These are phyloP conservation scores for Vicia villosa DNA, from an alignment of 306 rosid genomes.

Conservation along the genomic window DNA sequence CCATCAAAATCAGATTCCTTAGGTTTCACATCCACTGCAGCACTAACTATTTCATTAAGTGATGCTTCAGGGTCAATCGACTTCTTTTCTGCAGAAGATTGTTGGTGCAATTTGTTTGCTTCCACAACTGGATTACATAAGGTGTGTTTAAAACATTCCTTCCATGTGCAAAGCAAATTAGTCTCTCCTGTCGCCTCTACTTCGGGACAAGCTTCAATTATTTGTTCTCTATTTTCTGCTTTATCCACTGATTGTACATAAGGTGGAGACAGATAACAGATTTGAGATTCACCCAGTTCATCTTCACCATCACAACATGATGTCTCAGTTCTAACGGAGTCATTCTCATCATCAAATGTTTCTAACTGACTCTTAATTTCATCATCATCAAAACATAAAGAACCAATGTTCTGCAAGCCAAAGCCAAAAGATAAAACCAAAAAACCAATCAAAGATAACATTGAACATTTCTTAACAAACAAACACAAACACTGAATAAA, in stretches of 20 bases:
- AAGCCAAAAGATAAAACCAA: neutral
- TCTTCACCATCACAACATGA: slow-evolving; percentile 23
- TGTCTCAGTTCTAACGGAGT: slow-evolving; percentile 37
- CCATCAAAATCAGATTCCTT: slow-evolving; percentile 29
- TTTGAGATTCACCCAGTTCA: slow-evolving; percentile 5
- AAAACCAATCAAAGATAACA: slow-evolving; percentile 14
- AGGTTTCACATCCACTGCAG: slow-evolving; percentile 19
- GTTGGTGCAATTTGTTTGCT: slow-evolving; percentile 34
- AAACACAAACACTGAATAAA: neutral
- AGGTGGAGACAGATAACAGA: slow-evolving; percentile 34
- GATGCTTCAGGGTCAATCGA: slow-evolving; percentile 10
- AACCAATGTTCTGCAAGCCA: slow-evolving; percentile 23
- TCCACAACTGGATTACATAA: slow-evolving; percentile 39
- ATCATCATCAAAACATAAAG: slow-evolving; percentile 38
- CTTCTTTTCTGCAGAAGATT: slow-evolving; percentile 27
- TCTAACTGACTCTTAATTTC: slow-evolving; percentile 36
- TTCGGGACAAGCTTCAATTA: slow-evolving; percentile 28
- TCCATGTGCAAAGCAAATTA: slow-evolving; percentile 41
- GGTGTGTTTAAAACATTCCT: slow-evolving; percentile 38
- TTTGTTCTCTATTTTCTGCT: neutral
- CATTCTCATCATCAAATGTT: slow-evolving; percentile 6
- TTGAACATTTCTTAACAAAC: neutral
- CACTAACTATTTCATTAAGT: slow-evolving; percentile 18
- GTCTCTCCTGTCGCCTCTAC: slow-evolving; percentile 37
- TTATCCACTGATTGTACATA: slow-evolving; percentile 35